Percentiles rank a stretch among this genome's conserved stretches.
Evolutionary conservation across 306 rosid species (phyloP).

Genomic region (Geum urbanum): DNA sequence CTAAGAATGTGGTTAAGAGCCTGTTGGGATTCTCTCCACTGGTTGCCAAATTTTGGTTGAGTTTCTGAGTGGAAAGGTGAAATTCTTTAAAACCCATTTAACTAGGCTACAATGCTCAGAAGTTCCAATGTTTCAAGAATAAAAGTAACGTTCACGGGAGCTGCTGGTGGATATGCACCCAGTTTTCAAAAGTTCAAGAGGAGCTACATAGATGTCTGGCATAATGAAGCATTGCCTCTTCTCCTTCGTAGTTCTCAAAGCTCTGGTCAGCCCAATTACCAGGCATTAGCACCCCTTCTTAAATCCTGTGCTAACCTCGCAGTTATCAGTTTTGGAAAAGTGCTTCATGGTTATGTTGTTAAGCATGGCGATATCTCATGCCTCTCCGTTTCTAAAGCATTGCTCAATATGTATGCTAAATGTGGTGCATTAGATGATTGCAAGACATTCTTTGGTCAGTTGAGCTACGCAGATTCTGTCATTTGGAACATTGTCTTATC

Average conservation of each 20-base stretch:
- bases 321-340: slow-evolving; percentile 48
- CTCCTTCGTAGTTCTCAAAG: slow-evolving; percentile 35
- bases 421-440: slow-evolving; percentile 60
- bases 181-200: slow-evolving; percentile 39
- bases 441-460: slow-evolving; percentile 51
- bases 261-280: slow-evolving; percentile 42
- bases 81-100: not conserved
- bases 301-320: slow-evolving; percentile 65
- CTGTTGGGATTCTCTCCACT: not conserved
- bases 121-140: not conserved
- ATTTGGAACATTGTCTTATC: slow-evolving; percentile 77
- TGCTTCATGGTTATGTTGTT: slow-evolving; percentile 56
- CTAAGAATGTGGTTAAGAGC: not conserved
- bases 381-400: slow-evolving; percentile 56
- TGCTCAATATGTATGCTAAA: slow-evolving; percentile 85
- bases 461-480: slow-evolving; percentile 54
- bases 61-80: not conserved
- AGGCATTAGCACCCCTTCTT: slow-evolving; percentile 48
- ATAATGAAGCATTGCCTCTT: slow-evolving; percentile 51
- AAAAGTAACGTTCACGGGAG: not conserved
- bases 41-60: not conserved
- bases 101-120: slow-evolving; percentile 2
- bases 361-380: slow-evolving; percentile 69
- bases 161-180: slow-evolving; percentile 37
- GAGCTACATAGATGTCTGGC: slow-evolving; percentile 38